phyloP scores from a whole-genome alignment of 345 rosid species.

The Durio zibethinus region DNA sequence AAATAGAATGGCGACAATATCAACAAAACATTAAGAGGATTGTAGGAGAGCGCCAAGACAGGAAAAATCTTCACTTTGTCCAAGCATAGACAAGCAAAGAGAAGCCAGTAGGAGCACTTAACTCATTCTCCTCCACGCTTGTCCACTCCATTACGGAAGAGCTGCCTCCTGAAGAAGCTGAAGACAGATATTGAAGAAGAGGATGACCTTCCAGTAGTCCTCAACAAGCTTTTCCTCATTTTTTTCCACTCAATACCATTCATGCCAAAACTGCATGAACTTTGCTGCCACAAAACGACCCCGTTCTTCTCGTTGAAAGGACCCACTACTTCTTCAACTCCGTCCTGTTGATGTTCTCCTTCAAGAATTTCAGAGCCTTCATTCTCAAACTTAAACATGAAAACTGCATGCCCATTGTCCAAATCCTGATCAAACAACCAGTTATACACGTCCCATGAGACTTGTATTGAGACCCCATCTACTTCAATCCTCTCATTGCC shows the following conservation, averaged over 20 bases:
- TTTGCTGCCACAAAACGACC: slow-evolving; percentile 38
- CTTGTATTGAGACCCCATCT: slow-evolving; percentile 63
- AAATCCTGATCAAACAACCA: slow-evolving; percentile 66
- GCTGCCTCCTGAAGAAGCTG: slow-evolving; percentile 74
- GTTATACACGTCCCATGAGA: slow-evolving; percentile 94
- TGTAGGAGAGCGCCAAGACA: not conserved
- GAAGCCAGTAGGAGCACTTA: slow-evolving; percentile 59
- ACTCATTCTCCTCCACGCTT: slow-evolving; percentile 60
- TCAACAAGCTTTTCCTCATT: slow-evolving; percentile 69
- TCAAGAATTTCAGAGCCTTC: slow-evolving; percentile 24
- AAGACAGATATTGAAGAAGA: slow-evolving; percentile 84
- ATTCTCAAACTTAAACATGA: slow-evolving; percentile 81
- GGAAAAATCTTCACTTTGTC: slow-evolving; percentile 56
- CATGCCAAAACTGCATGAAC: slow-evolving; percentile 44
- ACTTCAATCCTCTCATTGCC: slow-evolving; percentile 80
- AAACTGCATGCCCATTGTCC: slow-evolving; percentile 55
- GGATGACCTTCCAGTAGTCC: slow-evolving; percentile 63
- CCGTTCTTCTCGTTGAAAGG: slow-evolving; percentile 18
- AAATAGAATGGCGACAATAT: slow-evolving; percentile 10
- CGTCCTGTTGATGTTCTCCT: slow-evolving; percentile 12
- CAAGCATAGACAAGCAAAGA: slow-evolving; percentile 83
- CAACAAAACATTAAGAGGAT: slow-evolving; percentile 7
- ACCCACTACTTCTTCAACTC: not conserved
- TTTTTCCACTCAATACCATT: slow-evolving; percentile 69
- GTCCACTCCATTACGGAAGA: slow-evolving; percentile 97